These are phyloP conservation scores for Aaosphaeria arxii DNA, from an alignment of 2,329 filamentous ascomycete genomes.

Conservation along the genomic window DNA sequence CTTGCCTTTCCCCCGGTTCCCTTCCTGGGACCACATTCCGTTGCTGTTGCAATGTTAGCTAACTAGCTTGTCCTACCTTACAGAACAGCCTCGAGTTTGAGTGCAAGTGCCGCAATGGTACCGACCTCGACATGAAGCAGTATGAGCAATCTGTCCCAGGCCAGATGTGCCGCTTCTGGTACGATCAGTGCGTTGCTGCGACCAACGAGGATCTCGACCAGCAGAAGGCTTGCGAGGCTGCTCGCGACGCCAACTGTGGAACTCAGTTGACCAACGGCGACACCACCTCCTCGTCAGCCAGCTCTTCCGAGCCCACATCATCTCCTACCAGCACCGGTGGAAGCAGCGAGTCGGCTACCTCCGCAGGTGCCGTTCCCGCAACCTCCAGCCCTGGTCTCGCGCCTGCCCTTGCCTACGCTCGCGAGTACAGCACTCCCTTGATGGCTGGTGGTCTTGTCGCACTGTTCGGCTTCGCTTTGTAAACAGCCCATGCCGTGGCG, in stretches of 20 bases:
- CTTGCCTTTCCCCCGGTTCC: too few species aligned
- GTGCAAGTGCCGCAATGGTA: constrained; percentile 58
- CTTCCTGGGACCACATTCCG: background rate
- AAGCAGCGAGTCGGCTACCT: constrained; percentile 16
- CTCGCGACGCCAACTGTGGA: constrained; percentile 49
- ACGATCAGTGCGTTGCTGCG: constrained; percentile 37
- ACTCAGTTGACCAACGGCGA: constrained; percentile 33
- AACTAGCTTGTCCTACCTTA: constrained; percentile 12
- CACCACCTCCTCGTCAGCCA: constrained; percentile 17
- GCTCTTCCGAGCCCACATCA: constrained; percentile 28
- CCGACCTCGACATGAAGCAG: constrained; percentile 52
- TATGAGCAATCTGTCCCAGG: constrained; percentile 60
- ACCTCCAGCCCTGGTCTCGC: constrained; percentile 41
- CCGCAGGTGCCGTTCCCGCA: constrained; percentile 20
- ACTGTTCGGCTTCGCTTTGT: constrained; percentile 58
- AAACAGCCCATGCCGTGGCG: constrained; percentile 17
- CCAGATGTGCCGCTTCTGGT: constrained; percentile 57
- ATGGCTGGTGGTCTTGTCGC: constrained; percentile 54
- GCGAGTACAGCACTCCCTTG: constrained; percentile 51
- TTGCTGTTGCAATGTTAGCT: constrained; percentile 7
- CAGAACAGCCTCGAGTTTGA: constrained; percentile 52
- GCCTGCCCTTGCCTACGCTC: constrained; percentile 41
- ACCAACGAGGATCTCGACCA: constrained; percentile 37
- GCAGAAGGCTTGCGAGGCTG: constrained; percentile 46
- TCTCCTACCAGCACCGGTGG: constrained; percentile 6